Conservation (phyloP, 768 basidiomycete species). For the Postia placenta region DNA sequence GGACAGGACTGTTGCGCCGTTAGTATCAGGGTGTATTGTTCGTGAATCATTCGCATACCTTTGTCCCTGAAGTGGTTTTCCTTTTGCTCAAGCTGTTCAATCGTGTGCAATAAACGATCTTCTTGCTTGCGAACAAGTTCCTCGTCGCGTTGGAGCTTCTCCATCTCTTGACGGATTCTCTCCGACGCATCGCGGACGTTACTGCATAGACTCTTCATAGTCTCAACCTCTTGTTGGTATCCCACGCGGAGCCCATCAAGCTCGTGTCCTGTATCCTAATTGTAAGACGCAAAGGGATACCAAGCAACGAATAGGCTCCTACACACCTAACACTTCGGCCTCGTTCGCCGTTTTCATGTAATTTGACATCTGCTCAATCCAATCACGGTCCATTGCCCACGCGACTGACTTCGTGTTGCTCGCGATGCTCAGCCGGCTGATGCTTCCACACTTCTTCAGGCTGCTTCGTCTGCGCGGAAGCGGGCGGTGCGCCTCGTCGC, state of each 20-base stretch:
- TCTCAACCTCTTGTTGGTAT: conserved; percentile 58
- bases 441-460: conserved; percentile 49
- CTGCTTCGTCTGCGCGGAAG: conserved; percentile 53
- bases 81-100: conserved; percentile 34
- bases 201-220: conserved; percentile 49
- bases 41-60: conserved; percentile 22
- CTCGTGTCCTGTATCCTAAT: conserved; percentile 44
- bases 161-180: conserved; percentile 32
- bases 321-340: conserved; percentile 35
- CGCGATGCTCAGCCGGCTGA: conserved; percentile 37
- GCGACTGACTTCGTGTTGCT: conserved; percentile 63
- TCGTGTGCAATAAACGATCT: conserved; percentile 30
- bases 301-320: background rate
- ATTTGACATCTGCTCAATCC: conserved; percentile 49
- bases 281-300: conserved; percentile 27
- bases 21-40: background rate
- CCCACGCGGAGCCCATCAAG: conserved; percentile 51
- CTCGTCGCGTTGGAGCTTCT: conserved; percentile 36
- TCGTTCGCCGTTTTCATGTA: conserved; percentile 35
- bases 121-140: conserved; percentile 36
- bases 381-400: conserved; percentile 67
- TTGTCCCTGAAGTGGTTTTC: conserved; percentile 36
- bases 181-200: conserved; percentile 41
- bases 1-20: conserved; percentile 27
- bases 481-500: conserved; percentile 21